Evolutionary conservation across 2,329 filamentous ascomycete genomes (phyloP), one percentile per base, ranked within the genome.

Genomic region (Chrysoporthe deuterocubensis): DNA sequence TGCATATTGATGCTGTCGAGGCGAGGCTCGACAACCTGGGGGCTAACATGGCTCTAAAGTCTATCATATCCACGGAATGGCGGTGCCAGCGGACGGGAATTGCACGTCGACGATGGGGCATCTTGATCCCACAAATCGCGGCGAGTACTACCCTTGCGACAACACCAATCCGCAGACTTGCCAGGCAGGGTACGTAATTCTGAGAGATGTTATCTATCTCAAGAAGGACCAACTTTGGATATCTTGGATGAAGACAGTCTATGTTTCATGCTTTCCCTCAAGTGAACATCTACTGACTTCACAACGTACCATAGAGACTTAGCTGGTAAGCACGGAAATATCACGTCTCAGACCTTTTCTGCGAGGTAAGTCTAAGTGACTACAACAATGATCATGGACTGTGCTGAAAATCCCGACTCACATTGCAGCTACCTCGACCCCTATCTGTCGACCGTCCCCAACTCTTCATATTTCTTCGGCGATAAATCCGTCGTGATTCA

Each of bases 101-200:
- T 57, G 54, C 54, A 57, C 54, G 32, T 11, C 21, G 54, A 57
- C 54, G 8, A 37, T 57, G 54, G 54, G 54, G 4, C 54, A 57
- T 34, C 11, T 57, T 13, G 54, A 57, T 57, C 54, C 54, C 5
- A 57, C 54, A n/a, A 57, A 57, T 14, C 54, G 54, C 34, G 54
- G 54, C 3, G 54, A 57, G 34, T 57, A 57, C 34, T 57, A 57
- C 34, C 54, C 54, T 32, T 57, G 54, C 16, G 54, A 57, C 54
- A 57, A 34, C 26, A 57, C 54, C 54, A 57, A 57, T 14, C 26
- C 26, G 18, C 54, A 57, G 8, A 57, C 54, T 16, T 57, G 54
- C 32, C 54, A 57, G 18, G 54, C 54, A 34, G 54, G 54, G 44
- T 46, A 46, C 11, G 44, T 46, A 18, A 13, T 14, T 46, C 44